Evolutionary conservation across 2,329 filamentous ascomycete species (phyloP), one percentile per base, ranked within the genome.

Genomic region (Camillea tinctor): DNA sequence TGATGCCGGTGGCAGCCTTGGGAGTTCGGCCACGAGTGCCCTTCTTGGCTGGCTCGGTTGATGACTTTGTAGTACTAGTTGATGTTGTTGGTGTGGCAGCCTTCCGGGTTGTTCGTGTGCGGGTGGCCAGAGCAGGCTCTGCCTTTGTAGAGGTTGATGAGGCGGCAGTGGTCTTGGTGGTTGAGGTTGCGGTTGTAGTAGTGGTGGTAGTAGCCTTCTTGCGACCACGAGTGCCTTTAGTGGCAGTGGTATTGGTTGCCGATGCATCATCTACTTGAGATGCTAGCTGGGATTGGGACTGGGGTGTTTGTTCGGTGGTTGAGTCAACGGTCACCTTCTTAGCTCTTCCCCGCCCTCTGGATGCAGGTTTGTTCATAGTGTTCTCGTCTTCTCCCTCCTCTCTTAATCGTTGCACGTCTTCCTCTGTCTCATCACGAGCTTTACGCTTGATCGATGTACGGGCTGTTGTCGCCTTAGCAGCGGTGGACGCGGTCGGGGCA

Each of bases 341-440:
- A 1, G 80, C 74, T 24, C 80, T 74, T 44, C 79, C 80, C 52
- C 84, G 77, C n/a, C 76, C 71, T 65, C 77, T 78, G n/a, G 75
- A 73, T 6, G 61, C 65, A 55, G 63, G 69, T 59, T 60, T 73
- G 63, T 66, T 75, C 74, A 71, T 75, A 61, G 55, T 72, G 61
- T 49, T 71, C n/a, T n/a, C n/a, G 64, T 63, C 69, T 59, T 61
- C 54, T 11, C 64, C 59, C 26, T 74, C 66, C 36, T 60, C 61
- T 8, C 59, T 57, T 40, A 70, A 66, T 52, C 78, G 74, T 60
- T 78, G 76, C n/a, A 82, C 79, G 52, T 83, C 79, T 17, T 83
- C 80, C 17, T 73, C 71, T 11, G 36, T 44, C 50, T 86, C 84
- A 53, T 87, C 83, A 15, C 82, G 77, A 30, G 79, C 80, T 75